phyloP scores from a whole-genome alignment of 257 asterid species.

The Misopates orontium region DNA sequence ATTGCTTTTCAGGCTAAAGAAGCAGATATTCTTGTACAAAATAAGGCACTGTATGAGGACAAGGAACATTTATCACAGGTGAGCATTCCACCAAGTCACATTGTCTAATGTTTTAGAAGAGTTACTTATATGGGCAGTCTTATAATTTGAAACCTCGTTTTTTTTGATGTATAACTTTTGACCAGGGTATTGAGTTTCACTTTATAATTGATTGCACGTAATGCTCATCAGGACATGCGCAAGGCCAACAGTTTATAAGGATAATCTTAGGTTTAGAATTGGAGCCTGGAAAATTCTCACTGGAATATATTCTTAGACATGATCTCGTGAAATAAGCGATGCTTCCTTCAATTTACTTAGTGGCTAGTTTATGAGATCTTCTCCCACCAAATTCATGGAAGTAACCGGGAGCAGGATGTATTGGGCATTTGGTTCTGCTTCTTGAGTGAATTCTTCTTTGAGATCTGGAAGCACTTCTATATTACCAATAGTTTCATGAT shows the following conservation, averaged over 20 bases:
- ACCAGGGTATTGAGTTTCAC: conserved; percentile 7
- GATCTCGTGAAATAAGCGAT: neutral
- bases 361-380: neutral
- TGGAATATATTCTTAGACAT: too few species aligned
- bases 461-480: too few species aligned
- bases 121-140: neutral
- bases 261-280: neutral
- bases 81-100: conserved; percentile 22
- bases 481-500: neutral
- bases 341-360: neutral
- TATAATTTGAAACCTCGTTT: neutral
- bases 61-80: conserved; percentile 97
- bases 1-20: conserved; percentile 77
- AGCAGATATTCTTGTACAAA: conserved; percentile 82
- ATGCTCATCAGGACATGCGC: neutral
- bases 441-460: neutral
- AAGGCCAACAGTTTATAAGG: too few species aligned
- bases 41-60: conserved; percentile 75
- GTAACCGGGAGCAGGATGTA: neutral
- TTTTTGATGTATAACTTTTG: conserved; percentile 9
- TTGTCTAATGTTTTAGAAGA: conserved; percentile 1
- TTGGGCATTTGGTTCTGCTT: neutral
- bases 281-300: neutral
- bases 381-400: neutral
- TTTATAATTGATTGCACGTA: conserved; percentile 11